Base-by-base conservation (phyloP, 1,284 basidiomycete genomes). In the Cutaneotrichosporon arboriforme region DNA sequence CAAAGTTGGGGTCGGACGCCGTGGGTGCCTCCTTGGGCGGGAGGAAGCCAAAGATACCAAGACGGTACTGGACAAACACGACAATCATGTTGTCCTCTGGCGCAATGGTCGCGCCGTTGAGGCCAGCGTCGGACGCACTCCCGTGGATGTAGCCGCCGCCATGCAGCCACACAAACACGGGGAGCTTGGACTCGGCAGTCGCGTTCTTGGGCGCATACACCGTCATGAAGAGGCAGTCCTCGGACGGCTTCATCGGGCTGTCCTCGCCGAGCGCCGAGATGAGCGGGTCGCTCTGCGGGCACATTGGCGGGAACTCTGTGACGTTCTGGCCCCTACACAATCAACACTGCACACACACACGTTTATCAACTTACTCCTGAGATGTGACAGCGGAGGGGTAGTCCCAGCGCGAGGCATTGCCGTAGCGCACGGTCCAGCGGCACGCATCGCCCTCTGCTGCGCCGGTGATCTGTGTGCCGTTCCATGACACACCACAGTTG, bases 131-230 rank as follows among this genome's bases (percentile, higher is more conserved):
- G 4, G 83, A 84, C 0, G 86, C 84, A 17, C 84, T 52, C 12
- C 91, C 90, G 4, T 76, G 62, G 39, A 83, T 73, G 70, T 89
- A 91, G 0, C 89, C 90, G 22, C 91, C 91, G n/a, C 91, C 91
- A 62, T 91, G 90, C 47, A 91, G 79, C 88, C 86, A 89, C 56
- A 87, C 73, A 55, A 88, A 68, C 0, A 82, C 81, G 3, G 86
- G 72, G 18, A 78, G 57, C 31, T 44, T 79, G 5, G 23, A 33
- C 31, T 21, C 17, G 8, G 21, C 44, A 66, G 48, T 72, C 73
- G 52, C 56, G 33, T 37, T 42, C 34, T 5, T 37, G 4, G 37
- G 23, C 22, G 39, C 21, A 23, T 41, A 42, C 23, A 49, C 20
- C 2, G 38, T 40, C 37, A 39, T 40, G 39, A 33, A 49, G 10